A percentile compares a stretch with the other conserved stretches of the same genome.
Evolutionary conservation across 768 basidiomycete species (phyloP).

Genomic region (Panaeolus papilionaceus): DNA sequence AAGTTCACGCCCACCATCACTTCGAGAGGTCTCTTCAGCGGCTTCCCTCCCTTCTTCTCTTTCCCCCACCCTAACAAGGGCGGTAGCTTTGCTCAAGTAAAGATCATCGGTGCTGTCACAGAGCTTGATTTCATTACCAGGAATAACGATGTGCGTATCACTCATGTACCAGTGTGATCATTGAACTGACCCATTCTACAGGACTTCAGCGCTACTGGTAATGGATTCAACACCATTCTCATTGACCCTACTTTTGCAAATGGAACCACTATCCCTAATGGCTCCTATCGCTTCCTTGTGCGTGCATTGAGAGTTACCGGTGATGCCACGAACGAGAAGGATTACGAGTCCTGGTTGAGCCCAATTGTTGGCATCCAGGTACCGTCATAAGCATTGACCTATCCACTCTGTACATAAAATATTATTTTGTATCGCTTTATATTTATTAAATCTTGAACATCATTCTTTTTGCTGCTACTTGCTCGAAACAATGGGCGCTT

Average conservation of each 20-base stretch:
- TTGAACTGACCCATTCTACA: conserved; percentile 15
- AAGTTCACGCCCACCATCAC: conserved; percentile 44
- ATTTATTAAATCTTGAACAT: conserved; percentile 1
- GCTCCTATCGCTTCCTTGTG: conserved; percentile 45
- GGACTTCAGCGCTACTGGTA: conserved; percentile 25
- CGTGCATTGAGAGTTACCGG: conserved; percentile 48
- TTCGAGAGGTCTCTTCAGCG: conserved; percentile 25
- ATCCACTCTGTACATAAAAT: not conserved
- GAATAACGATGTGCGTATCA: conserved; percentile 43
- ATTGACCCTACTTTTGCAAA: conserved; percentile 43
- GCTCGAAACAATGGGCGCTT: not conserved
- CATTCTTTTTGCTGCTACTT: not conserved
- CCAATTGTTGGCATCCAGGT: conserved; percentile 48
- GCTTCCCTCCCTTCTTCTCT: conserved; percentile 35
- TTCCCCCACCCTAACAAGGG: conserved; percentile 39
- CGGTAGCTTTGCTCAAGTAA: conserved; percentile 43
- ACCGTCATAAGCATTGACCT: not conserved
- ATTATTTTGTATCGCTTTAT: not conserved
- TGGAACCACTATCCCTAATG: conserved; percentile 46
- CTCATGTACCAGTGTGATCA: conserved; percentile 23
- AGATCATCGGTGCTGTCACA: conserved; percentile 50
- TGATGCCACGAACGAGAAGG: conserved; percentile 40
- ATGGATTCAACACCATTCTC: conserved; percentile 35
- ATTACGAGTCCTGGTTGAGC: conserved; percentile 52
- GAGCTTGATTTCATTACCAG: conserved; percentile 52